Evolutionary conservation across 495 filamentous ascomycete genomes (phyloP), one percentile per base, ranked within the genome.

Genomic region (Aspergillus taichungensis): DNA sequence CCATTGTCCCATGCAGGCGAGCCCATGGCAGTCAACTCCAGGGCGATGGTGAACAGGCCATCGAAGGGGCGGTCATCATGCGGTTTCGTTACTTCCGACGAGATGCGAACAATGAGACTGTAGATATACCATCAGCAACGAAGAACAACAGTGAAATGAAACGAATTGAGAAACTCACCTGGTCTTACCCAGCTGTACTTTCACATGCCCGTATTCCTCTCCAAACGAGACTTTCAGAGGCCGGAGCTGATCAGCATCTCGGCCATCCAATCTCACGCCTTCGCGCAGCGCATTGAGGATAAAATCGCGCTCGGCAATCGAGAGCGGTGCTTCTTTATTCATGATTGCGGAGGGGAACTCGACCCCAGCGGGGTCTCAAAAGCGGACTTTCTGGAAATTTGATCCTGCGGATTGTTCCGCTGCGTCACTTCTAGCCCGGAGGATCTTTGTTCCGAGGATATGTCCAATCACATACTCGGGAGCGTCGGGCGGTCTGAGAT

Each of bases 21-120:
- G 14, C 85, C 82, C 84, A 98, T 89, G n/a, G 88, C 85, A 39
- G 80, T 83, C 50, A 98, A 77, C 62, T 98, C 92, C 46, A 89
- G 82, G 28, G 79, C 76, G 59, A 98, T 96, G 42, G 78, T 85
- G 67, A 97, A 96, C 59, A 92, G 75, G 57, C 92, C 92, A 59
- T 96, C 91, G 55, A 95, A 95, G 39, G 88, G 89, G 27, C 92
- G 83, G 61, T 96, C 91, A 36, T 83, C 68, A 59, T 80, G 87
- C 33, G 92, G 92, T 42, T 83, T 76, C 11, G 83, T 80, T 34
- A 97, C 82, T 68, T 91, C 84, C 44, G 86, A 81, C n/a, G 88
- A 91, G 45, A 94, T 86, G 47, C 84, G 82, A 28, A 82, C 84
- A 45, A 94, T 69, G 44, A 96, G 74, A 58, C 92, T 96, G 57